These are phyloP conservation scores for Fraxinus paxiana DNA, from an alignment of 305 asterid genomes.

Conservation along the genomic window DNA sequence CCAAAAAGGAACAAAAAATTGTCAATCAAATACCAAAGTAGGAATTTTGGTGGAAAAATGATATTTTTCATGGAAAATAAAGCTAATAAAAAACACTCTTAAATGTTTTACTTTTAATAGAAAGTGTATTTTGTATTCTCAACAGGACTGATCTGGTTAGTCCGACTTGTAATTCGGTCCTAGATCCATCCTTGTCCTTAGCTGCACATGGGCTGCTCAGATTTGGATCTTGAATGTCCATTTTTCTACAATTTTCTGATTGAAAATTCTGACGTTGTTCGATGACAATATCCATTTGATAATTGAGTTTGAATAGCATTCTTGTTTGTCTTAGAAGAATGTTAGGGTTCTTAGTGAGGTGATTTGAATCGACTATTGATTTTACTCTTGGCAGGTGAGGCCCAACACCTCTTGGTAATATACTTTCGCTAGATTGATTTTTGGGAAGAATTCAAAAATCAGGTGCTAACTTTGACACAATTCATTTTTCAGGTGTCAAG, in stretches of 20 bases:
- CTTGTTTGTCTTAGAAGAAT: neutral
- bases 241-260: neutral
- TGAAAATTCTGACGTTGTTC: constrained; percentile 4
- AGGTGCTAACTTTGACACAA: no score
- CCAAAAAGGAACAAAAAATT: constrained; percentile 26
- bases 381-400: neutral
- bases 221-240: constrained; percentile 16
- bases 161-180: no score
- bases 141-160: neutral
- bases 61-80: no score
- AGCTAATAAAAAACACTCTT: no score
- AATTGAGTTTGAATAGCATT: neutral
- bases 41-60: no score
- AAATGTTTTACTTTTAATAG: neutral
- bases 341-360: neutral
- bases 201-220: constrained; percentile 31
- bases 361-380: neutral
- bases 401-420: neutral
- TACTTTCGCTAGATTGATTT: neutral
- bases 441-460: no score
- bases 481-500: no score
- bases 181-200: no score
- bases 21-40: no score
- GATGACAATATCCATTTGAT: neutral
- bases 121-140: neutral